Base-by-base conservation (phyloP, 2,329 filamentous ascomycete genomes). In the Colletotrichum limetticola region DNA sequence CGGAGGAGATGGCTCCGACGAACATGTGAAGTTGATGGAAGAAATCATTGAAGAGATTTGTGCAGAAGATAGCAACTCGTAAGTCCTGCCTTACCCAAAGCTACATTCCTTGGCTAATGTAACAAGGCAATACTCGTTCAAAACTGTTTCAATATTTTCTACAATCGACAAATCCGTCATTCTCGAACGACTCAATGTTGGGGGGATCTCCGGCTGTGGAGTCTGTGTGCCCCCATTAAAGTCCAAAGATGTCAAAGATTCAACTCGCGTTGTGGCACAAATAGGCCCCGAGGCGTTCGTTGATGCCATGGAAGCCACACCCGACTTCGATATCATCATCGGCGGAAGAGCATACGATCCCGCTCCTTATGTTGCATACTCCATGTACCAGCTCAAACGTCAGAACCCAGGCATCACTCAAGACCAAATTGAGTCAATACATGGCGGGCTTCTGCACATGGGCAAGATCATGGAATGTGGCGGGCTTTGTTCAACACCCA, bases 381-480 rank as follows among this genome's bases (percentile, higher is more conserved):
- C 66, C 12, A 58, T 76, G 55, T 74, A 72, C 24, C 75, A 78
- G 46, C 61, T 75, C 12, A 66, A 46, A 6, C 19, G 12, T 5
- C 74, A 75, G 28, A 30, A 58, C n/a, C 61, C 68, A 0, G 19
- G 59, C 1, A 46, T 74, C 0, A 53, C 30, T 12, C 5, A 32
- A 1, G 42, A 52, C 5, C 60, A 65, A 2, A 1, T 42, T 19
- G 79, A 80, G 0, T 67, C 79, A 1, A 55, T 76, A 0, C 59
- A 79, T 2, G 86, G 85, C 0, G 81, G 81, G 0, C 83, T 85
- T 42, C 80, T 80, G 8, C 86, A 89, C 75, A 88, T 90, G 86
- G 88, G 88, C 9, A 89, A 90, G 79, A 86, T 89, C 11, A 81
- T 89, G 78, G 88, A 89, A 74, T 90, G 87, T 24, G 87, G 87